phyloP scores from a whole-genome alignment of 176 grass and related monocot species.

The Cymbopogon citratus region DNA sequence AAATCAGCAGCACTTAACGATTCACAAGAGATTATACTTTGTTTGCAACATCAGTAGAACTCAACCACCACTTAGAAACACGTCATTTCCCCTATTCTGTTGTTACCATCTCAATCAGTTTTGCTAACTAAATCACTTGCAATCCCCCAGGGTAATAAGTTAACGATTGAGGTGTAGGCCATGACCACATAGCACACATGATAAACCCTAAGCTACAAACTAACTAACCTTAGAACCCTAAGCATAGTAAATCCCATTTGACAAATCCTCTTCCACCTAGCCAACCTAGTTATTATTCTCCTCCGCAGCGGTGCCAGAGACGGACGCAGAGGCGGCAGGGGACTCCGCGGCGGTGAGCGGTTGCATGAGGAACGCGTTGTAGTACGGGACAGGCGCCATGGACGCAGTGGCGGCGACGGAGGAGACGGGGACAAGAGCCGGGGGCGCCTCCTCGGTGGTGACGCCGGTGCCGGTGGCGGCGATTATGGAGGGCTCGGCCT shows the following conservation, averaged over 20 bases:
- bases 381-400: constrained; percentile 31
- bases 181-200: not conserved
- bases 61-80: not conserved
- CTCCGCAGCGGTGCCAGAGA: not conserved
- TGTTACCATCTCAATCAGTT: not conserved
- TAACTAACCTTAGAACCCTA: constrained; percentile 22
- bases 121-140: not conserved
- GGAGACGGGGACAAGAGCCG: constrained; percentile 33
- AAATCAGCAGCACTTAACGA: not conserved
- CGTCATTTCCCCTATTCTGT: not conserved
- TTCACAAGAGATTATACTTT: constrained; percentile 23
- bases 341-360: not conserved
- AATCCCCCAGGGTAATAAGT: not conserved
- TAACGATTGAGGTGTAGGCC: constrained; percentile 8
- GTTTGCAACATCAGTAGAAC: constrained; percentile 13
- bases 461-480: constrained; percentile 73
- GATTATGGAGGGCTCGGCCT: constrained; percentile 83
- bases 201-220: not conserved
- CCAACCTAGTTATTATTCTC: constrained; percentile 24
- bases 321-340: not conserved
- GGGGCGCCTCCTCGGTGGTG: constrained; percentile 47
- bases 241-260: not conserved
- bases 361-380: constrained; percentile 53
- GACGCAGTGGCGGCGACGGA: not conserved
- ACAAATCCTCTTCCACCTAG: not conserved